Evolutionary conservation across 2,329 filamentous ascomycete species (phyloP).

Genomic region (Fusarium duplospermum): DNA sequence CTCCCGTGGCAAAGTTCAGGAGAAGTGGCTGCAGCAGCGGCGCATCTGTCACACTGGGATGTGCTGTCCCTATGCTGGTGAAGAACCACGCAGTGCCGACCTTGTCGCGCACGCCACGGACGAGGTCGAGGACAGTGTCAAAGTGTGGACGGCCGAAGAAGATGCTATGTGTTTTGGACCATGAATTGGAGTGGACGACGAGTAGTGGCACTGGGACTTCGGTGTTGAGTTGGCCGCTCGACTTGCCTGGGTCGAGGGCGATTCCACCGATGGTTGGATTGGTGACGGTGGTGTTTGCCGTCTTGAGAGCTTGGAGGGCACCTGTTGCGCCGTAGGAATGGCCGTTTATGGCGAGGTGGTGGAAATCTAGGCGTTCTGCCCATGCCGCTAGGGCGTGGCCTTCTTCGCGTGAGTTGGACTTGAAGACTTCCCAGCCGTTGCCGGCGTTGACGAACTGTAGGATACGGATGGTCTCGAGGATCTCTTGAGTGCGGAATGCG

Average conservation of each 20-base stretch:
- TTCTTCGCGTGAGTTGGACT: slow-evolving; percentile 60
- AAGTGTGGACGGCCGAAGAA: slow-evolving; percentile 76
- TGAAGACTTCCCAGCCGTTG: slow-evolving; percentile 49
- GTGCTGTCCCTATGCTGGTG: slow-evolving; percentile 65
- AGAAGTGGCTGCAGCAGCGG: slow-evolving; percentile 72
- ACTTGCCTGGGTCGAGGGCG: slow-evolving; percentile 74
- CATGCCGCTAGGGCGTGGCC: slow-evolving; percentile 62
- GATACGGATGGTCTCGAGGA: slow-evolving; percentile 57
- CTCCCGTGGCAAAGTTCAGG: slow-evolving; percentile 70
- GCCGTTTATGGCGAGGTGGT: slow-evolving; percentile 67
- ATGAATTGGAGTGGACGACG: slow-evolving; percentile 73
- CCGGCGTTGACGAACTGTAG: slow-evolving; percentile 56
- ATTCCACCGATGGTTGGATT: slow-evolving; percentile 65
- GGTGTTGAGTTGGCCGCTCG: slow-evolving; percentile 69
- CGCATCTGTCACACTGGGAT: slow-evolving; percentile 75
- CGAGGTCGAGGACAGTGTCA: slow-evolving; percentile 69
- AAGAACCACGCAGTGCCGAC: slow-evolving; percentile 64
- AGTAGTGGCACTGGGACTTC: slow-evolving; percentile 69
- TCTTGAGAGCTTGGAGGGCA: slow-evolving; percentile 69
- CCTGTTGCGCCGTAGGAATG: slow-evolving; percentile 76
- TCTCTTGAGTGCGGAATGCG: slow-evolving; percentile 62
- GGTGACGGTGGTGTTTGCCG: slow-evolving; percentile 44
- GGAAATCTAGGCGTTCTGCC: slow-evolving; percentile 63
- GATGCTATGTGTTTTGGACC: slow-evolving; percentile 66
- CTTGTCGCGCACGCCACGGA: slow-evolving; percentile 57